Evolutionary conservation across 352 stramenopile genomes (phyloP).

Genomic region (Phytophthora constricta): DNA sequence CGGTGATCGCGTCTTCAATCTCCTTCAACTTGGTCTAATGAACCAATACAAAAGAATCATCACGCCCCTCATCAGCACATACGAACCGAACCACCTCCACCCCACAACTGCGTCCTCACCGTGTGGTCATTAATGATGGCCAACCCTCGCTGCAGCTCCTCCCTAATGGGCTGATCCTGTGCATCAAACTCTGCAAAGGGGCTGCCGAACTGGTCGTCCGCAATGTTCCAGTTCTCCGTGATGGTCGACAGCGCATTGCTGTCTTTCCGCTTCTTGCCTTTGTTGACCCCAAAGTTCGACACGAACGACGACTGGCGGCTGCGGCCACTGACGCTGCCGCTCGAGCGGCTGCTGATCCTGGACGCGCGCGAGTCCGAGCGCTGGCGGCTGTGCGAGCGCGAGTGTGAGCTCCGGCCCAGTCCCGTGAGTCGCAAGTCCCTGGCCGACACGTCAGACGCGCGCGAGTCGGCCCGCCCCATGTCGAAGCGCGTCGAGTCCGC

Average conservation of each 20-base stretch:
- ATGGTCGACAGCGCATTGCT: slow-evolving; percentile 85
- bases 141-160: slow-evolving; percentile 80
- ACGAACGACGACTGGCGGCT: slow-evolving; percentile 73
- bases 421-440: slow-evolving; percentile 70
- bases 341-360: slow-evolving; percentile 53
- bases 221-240: slow-evolving; percentile 88
- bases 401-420: slow-evolving; percentile 34
- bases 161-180: slow-evolving; percentile 84
- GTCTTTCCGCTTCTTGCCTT: slow-evolving; percentile 62
- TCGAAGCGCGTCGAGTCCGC: slow-evolving; percentile 88
- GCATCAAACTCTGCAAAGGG: slow-evolving; percentile 83
- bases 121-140: slow-evolving; percentile 90
- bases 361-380: slow-evolving; percentile 77
- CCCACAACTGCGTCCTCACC: slow-evolving; percentile 46
- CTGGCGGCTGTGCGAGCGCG: slow-evolving; percentile 47
- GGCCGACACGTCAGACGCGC: slow-evolving; percentile 76
- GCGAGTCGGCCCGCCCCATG: slow-evolving; percentile 82
- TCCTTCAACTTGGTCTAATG: slow-evolving; percentile 88
- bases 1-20: slow-evolving; percentile 87
- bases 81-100: background rate
- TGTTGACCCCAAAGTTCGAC: slow-evolving; percentile 80
- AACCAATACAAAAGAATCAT: background rate
- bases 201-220: slow-evolving; percentile 79
- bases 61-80: background rate
- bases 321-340: slow-evolving; percentile 45